phyloP scores from a whole-genome alignment of 371 early-diverging fungal species.

The Zychaea mexicana region DNA sequence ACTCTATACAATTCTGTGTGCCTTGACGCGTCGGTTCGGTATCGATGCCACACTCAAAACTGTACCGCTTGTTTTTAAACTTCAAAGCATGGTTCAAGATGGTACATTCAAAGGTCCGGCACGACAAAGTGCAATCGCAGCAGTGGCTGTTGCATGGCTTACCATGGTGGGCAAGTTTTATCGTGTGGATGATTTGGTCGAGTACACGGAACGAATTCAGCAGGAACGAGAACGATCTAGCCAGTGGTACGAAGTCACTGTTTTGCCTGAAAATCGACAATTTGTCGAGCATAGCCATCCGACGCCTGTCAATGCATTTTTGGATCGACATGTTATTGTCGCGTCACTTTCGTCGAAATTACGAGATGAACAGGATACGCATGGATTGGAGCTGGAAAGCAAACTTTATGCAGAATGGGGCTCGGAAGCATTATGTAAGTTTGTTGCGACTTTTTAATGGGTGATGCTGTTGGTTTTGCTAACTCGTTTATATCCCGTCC shows the following conservation, averaged over 20 bases:
- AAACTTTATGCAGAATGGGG: slow-evolving; percentile 51
- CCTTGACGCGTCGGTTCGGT: slow-evolving; percentile 40
- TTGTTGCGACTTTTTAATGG: neutral
- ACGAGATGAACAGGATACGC: slow-evolving; percentile 34
- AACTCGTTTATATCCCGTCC: no score
- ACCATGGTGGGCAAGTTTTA: slow-evolving; percentile 9
- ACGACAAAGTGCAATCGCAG: slow-evolving; percentile 52
- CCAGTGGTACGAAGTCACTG: slow-evolving; percentile 7
- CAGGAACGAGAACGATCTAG: slow-evolving; percentile 7
- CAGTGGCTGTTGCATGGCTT: slow-evolving; percentile 46
- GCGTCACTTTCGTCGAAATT: slow-evolving; percentile 26
- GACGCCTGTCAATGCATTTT: slow-evolving; percentile 7
- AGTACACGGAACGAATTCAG: slow-evolving; percentile 6
- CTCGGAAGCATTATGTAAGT: slow-evolving; percentile 34
- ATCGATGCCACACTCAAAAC: slow-evolving; percentile 53
- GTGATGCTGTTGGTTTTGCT: neutral
- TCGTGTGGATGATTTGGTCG: slow-evolving; percentile 1
- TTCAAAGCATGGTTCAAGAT: slow-evolving; percentile 38
- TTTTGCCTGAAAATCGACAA: neutral
- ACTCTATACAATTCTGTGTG: slow-evolving; percentile 46
- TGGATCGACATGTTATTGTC: slow-evolving; percentile 32
- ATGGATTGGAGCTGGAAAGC: slow-evolving; percentile 46
- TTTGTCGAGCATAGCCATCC: neutral
- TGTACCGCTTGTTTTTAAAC: slow-evolving; percentile 57
- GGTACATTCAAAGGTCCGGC: slow-evolving; percentile 21